Base-by-base conservation (phyloP, 768 basidiomycete genomes). In the Leccinum olivaceopallidum region DNA sequence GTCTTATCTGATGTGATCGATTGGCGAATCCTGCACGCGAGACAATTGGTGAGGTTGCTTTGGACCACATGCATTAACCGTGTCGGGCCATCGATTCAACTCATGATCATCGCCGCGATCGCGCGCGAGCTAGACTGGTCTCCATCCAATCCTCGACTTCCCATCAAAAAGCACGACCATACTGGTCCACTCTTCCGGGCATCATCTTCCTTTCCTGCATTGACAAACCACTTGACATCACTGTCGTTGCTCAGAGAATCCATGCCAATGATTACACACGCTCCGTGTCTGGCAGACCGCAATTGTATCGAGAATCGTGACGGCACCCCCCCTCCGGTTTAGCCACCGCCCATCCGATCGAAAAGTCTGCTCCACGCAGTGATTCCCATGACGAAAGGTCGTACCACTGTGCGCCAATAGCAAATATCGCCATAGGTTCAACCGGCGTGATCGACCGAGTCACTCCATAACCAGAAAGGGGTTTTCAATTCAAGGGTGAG, bases 1-100 rank as follows among this genome's bases (percentile, higher is more conserved):
- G 37, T 32, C 55, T 57, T 59, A 60, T 69, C 64, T 55, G 37
- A 61, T 64, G 22, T 13, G 51, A 65, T 67, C 55, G 57, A 47
- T 59, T 59, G 53, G 59, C 7, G 50, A 48, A 58, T 60, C 62
- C 20, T 26, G 5, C 7, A 42, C 8, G 39, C 18, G 39, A 42
- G 42, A 42, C 18, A 14, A 60, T 57, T 56, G 50, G 22, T 26
- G 24, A 32, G 28, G 18, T 22, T 34, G 22, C 14, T 50, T 34
- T 48, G 34, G 50, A 14, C 53, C 57, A 34, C 60, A 42, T 48
- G 56, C 48, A 52, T 44, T 5, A 13, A 26, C 44, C 36, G 20
- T 14, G 20, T 50, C 54, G 50, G 8, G n/a, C 36, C 34, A 5
- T 34, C 48, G 49, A 48, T 57, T 13, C 44, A 3, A 47, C n/a